phyloP scores from a whole-genome alignment of 352 stramenopile genomes.

The Blastocystis sp. region DNA sequence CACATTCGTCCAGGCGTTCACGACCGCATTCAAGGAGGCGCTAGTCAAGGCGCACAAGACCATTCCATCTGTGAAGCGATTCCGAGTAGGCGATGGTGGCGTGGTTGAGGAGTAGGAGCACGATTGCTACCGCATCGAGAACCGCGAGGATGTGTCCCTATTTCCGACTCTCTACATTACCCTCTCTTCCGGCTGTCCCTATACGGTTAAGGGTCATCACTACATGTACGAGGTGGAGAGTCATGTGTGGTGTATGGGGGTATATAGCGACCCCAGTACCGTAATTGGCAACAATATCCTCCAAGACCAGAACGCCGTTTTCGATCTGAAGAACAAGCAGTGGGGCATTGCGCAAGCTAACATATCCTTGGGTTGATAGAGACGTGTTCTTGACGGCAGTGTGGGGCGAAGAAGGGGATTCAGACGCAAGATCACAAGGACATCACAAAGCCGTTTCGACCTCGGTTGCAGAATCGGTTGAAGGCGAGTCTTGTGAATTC shows the following conservation, averaged over 20 bases:
- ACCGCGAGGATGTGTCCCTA: background rate
- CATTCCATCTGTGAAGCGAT: background rate
- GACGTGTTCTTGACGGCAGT: no score
- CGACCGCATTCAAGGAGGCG: background rate
- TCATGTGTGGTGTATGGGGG: conserved; percentile 42
- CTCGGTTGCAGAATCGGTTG: background rate
- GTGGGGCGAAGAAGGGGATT: conserved; percentile 15
- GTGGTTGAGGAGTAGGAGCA: conserved; percentile 12
- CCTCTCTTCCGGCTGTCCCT: background rate
- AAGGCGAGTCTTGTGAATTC: background rate
- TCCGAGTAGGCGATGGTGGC: conserved; percentile 4
- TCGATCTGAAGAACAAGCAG: conserved; percentile 48
- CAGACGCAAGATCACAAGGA: conserved; percentile 20
- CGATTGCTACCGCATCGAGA: conserved; percentile 13
- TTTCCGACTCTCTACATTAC: conserved; percentile 37
- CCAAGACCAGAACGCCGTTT: conserved; percentile 29
- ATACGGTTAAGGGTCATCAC: background rate
- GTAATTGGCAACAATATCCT: conserved; percentile 71
- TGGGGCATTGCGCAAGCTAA: background rate
- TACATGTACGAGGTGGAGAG: conserved; percentile 28
- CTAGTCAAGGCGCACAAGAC: background rate
- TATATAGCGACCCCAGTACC: conserved; percentile 48
- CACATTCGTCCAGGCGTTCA: conserved; percentile 11
- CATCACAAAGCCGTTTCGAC: background rate
- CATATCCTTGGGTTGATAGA: no score